Evolutionary conservation across 169 alveolate species (phyloP).

Genomic region (Plasmodium vinckei): DNA sequence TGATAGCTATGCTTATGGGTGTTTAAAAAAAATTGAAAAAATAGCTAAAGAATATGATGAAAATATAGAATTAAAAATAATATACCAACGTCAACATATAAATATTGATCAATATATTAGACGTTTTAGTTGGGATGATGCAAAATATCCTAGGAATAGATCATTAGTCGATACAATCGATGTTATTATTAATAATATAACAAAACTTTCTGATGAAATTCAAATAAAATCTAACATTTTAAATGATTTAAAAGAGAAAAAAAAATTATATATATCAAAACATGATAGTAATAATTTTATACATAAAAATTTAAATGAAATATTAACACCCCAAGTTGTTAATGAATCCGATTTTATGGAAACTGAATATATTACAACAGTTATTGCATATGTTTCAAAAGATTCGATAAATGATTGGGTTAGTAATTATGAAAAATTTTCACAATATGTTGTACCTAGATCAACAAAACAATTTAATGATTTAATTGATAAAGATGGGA

Average conservation of each 20-base stretch:
- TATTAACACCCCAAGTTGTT: constrained; percentile 90
- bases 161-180: constrained; percentile 87
- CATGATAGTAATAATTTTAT: constrained; percentile 73
- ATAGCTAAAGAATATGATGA: constrained; percentile 84
- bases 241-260: constrained; percentile 86
- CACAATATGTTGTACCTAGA: constrained; percentile 89
- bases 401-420: constrained; percentile 83
- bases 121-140: constrained; percentile 92
- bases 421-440: constrained; percentile 81
- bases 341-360: constrained; percentile 85
- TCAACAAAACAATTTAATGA: constrained; percentile 82
- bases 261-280: constrained; percentile 74
- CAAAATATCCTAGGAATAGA: constrained; percentile 89
- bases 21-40: constrained; percentile 84
- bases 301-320: constrained; percentile 87
- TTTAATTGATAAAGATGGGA: constrained; percentile 84
- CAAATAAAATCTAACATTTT: constrained; percentile 86
- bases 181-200: constrained; percentile 85
- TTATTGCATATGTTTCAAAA: constrained; percentile 87
- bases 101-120: constrained; percentile 86
- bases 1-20: constrained; percentile 85
- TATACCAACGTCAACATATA: constrained; percentile 85
- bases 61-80: constrained; percentile 81
- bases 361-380: constrained; percentile 88
- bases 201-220: constrained; percentile 87